These are phyloP conservation scores for Hypoxylon fuscum DNA, from an alignment of 495 filamentous ascomycete species.

Conservation along the genomic window DNA sequence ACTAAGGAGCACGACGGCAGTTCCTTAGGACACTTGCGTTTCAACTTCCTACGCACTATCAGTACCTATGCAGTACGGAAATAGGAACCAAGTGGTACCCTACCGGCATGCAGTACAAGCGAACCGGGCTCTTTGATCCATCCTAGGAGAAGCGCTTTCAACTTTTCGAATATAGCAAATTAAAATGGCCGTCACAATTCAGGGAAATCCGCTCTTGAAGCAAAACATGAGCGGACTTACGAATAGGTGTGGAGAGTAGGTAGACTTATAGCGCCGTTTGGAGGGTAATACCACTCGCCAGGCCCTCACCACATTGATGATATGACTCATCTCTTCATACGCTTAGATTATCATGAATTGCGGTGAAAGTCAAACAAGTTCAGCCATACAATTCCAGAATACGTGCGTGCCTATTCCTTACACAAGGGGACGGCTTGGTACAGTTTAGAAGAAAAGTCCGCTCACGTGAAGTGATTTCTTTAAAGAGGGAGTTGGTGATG, in stretches of 20 bases:
- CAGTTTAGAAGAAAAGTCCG: constrained; percentile 24
- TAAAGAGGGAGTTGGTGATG: neutral
- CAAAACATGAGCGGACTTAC: constrained; percentile 17
- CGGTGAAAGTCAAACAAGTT: no score
- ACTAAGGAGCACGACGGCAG: constrained; percentile 53
- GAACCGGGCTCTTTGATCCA: constrained; percentile 33
- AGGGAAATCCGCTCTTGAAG: constrained; percentile 3
- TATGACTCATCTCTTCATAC: neutral
- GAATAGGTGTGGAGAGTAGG: neutral
- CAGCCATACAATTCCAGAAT: no score
- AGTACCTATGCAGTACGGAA: neutral
- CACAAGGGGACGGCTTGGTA: no score
- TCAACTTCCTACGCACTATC: constrained; percentile 34
- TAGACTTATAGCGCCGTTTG: neutral
- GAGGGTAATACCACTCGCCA: neutral
- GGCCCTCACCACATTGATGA: neutral
- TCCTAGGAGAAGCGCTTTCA: neutral
- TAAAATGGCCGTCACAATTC: neutral
- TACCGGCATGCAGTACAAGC: constrained; percentile 35
- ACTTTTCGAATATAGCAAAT: no score
- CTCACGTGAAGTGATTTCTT: constrained; percentile 16
- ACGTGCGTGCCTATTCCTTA: no score
- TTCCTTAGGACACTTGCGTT: constrained; percentile 57
- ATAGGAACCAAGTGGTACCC: neutral
- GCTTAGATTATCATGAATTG: no score